Percentiles rank a stretch among this genome's conserved stretches.
These are phyloP conservation scores for Pichia sp. DNA, from an alignment of 1,139 yeast species.

Conservation along the genomic window DNA sequence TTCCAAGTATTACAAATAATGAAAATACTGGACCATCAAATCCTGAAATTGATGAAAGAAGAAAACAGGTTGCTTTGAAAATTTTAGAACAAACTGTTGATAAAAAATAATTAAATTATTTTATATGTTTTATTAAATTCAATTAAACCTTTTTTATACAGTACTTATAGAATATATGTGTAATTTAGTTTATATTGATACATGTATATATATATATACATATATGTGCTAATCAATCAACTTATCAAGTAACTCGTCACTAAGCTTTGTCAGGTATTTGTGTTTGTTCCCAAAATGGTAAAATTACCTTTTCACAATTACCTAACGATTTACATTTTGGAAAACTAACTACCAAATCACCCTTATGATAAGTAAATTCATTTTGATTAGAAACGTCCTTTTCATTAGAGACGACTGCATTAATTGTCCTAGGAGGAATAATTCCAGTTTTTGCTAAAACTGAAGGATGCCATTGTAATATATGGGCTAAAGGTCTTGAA, in stretches of 20 bases:
- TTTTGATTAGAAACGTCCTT: constrained; percentile 26
- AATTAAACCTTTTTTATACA: not conserved
- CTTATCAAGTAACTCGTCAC: no score
- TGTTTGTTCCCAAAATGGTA: constrained; percentile 1
- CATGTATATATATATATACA: no score
- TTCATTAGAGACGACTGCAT: constrained; percentile 30
- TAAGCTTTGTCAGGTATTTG: not conserved
- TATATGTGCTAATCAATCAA: no score
- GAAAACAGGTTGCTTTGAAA: constrained; percentile 79
- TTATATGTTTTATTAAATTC: not conserved
- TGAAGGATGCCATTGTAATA: constrained; percentile 90
- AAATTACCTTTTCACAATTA: constrained; percentile 43
- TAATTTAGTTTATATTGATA: not conserved
- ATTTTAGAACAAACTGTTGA: constrained; percentile 70
- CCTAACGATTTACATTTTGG: constrained; percentile 40
- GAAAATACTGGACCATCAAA: not conserved
- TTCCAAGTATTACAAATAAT: not conserved
- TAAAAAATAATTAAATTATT: not conserved
- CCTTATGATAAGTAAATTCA: constrained; percentile 44
- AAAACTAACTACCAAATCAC: constrained; percentile 62
- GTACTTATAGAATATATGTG: not conserved
- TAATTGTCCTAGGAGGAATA: constrained; percentile 55
- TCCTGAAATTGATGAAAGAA: constrained; percentile 52
- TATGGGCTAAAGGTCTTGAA: constrained; percentile 67
- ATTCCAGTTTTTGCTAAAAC: constrained; percentile 65